These are phyloP conservation scores for Eimeria acervulina DNA, from an alignment of 169 alveolate genomes.

Conservation along the genomic window DNA sequence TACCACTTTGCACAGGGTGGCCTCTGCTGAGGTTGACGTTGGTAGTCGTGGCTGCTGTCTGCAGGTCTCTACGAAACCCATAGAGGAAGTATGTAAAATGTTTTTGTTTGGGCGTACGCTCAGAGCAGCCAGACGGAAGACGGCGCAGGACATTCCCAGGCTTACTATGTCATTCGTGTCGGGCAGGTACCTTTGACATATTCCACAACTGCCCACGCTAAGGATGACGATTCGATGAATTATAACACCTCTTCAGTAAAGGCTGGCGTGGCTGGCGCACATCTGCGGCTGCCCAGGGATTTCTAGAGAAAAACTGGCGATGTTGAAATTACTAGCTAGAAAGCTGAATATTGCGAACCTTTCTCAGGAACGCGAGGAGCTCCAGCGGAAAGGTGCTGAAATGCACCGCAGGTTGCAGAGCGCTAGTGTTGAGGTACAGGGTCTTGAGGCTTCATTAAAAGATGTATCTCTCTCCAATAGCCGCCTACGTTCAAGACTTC, in stretches of 20 bases:
- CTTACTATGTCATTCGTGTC: constrained; percentile 73
- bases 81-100: neutral
- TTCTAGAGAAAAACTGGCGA: neutral
- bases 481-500: constrained; percentile 75
- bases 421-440: constrained; percentile 46
- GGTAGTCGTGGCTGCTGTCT: constrained; percentile 11
- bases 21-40: neutral
- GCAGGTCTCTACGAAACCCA: neutral
- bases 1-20: neutral
- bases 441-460: constrained; percentile 59
- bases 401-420: constrained; percentile 67
- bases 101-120: neutral
- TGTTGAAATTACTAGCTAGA: neutral
- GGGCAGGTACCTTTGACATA: constrained; percentile 49
- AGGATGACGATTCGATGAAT: neutral
- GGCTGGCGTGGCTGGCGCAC: neutral
- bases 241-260: neutral
- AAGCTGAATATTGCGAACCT: neutral
- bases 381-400: constrained; percentile 71
- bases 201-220: neutral
- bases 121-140: constrained; percentile 63
- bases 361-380: constrained; percentile 76
- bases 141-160: constrained; percentile 74
- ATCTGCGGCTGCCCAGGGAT: neutral
- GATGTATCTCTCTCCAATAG: constrained; percentile 67